These are phyloP conservation scores for Ustilago crameri DNA, from an alignment of 1,284 basidiomycete genomes.

Conservation along the genomic window DNA sequence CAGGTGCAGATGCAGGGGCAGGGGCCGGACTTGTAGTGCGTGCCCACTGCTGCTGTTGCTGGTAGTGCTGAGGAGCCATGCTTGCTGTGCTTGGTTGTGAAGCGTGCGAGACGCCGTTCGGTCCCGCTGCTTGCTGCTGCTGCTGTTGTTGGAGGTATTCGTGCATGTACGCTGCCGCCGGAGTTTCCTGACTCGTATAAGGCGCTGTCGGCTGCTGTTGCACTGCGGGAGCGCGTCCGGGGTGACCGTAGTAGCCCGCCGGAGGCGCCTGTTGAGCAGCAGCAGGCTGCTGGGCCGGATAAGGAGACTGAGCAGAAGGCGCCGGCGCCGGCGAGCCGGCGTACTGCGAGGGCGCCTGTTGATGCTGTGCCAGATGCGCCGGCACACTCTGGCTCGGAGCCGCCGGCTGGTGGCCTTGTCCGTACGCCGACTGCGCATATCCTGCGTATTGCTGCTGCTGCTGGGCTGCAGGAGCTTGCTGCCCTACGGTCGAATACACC, in stretches of 20 bases:
- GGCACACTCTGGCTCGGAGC: constrained; percentile 42
- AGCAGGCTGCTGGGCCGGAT: constrained; percentile 15
- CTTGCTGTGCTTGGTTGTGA: constrained; percentile 32
- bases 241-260: constrained; percentile 49
- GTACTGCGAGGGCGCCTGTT: constrained; percentile 21
- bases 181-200: constrained; percentile 46
- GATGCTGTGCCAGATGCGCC: constrained; percentile 39
- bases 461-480: constrained; percentile 11
- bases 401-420: constrained; percentile 21
- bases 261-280: constrained; percentile 46
- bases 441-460: constrained; percentile 40
- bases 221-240: constrained; percentile 56
- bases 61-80: constrained; percentile 17
- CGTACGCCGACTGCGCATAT: constrained; percentile 25
- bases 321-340: constrained; percentile 18
- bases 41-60: constrained; percentile 36
- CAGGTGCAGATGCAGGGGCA: constrained; percentile 19
- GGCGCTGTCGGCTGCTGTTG: constrained; percentile 21
- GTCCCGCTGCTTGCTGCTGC: too few species aligned
- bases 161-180: constrained; percentile 65
- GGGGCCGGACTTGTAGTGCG: constrained; percentile 36
- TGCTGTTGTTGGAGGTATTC: constrained; percentile 64
- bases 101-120: constrained; percentile 33
- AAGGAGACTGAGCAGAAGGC: constrained; percentile 11
- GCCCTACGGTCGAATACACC: constrained; percentile 40